Base-by-base conservation (phyloP, 306 rosid species). In the Comarum palustre region DNA sequence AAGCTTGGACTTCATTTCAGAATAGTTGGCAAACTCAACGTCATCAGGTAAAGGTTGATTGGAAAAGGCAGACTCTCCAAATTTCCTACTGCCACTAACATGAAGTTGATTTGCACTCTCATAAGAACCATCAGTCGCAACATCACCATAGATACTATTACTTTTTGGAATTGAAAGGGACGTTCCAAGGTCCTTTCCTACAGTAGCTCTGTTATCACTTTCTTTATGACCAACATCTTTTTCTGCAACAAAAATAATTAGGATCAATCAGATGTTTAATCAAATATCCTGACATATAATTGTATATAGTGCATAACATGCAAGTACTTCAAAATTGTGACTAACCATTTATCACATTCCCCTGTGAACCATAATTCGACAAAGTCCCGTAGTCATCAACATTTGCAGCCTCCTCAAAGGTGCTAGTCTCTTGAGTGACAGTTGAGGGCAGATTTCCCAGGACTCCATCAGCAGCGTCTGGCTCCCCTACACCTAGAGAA, bases 331-430 rank as follows among this genome's bases (percentile, higher is more conserved):
- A 25, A 11, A 78, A 68, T 8, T 34, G 24, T 45, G 46, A 51
- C 79, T 75, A 66, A 86, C 87, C 87, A 57, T 75, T 59, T 24
- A 68, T 24, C 42, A 45, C 43, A 72, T 67, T 80, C 65, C 79
- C 66, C 34, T 71, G 68, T 42, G 79, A 50, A 57, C 75, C 69
- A 67, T 52, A 64, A 52, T 76, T 81, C 79, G 72, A 83, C 6
- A 55, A 69, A 42, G 79, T 48, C 77, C 66, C 38, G 51, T 69
- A 69, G 68, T 55, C 63, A 71, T 54, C 69, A 71, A 73, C 76
- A 66, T 64, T 67, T 54, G 79, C 81, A 61, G 65, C 71, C 34
- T 73, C 81, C 14, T 32, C 77, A 66, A 42, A 63, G 17, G 59
- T 45, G 52, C 51, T 55, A 52, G 57, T 58, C 69, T 69, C 83